These are phyloP conservation scores for Exophiala sp. DNA, from an alignment of 2,329 filamentous ascomycete genomes.

Conservation along the genomic window DNA sequence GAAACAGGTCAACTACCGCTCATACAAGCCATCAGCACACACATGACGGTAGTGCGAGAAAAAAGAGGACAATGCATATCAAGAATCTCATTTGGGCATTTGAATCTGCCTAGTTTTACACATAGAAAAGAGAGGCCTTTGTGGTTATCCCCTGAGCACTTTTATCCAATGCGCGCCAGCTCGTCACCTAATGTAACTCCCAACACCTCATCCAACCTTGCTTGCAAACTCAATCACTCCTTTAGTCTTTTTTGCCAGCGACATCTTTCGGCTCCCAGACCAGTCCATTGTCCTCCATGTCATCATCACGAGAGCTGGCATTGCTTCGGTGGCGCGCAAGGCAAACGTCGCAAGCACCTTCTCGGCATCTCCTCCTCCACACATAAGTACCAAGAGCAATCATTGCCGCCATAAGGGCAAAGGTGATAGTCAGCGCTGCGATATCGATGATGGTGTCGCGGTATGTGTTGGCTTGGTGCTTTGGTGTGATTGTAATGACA, in stretches of 20 bases:
- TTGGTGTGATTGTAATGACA: no score
- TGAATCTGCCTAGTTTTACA: no score
- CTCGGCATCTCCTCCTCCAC: constrained; percentile 3
- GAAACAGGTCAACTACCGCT: no score
- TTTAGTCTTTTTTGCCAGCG: constrained; percentile 2
- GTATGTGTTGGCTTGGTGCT: not conserved
- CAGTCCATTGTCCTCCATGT: constrained; percentile 1
- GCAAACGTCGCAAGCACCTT: not conserved
- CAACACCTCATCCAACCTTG: not conserved
- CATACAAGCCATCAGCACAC: no score
- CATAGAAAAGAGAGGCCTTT: no score
- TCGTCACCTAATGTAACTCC: no score
- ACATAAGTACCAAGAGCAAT: not conserved
- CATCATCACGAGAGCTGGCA: not conserved
- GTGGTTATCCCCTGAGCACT: no score
- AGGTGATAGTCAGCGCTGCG: not conserved
- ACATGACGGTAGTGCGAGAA: no score
- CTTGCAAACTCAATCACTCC: not conserved
- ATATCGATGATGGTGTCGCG: not conserved
- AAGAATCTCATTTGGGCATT: no score
- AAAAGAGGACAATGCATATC: no score
- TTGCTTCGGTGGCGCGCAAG: not conserved
- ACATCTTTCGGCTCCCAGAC: not conserved
- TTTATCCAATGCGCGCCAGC: no score
- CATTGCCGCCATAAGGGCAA: not conserved